Conservation (phyloP, 2,329 filamentous ascomycete species). For the Pseudogymnoascus sp. region DNA sequence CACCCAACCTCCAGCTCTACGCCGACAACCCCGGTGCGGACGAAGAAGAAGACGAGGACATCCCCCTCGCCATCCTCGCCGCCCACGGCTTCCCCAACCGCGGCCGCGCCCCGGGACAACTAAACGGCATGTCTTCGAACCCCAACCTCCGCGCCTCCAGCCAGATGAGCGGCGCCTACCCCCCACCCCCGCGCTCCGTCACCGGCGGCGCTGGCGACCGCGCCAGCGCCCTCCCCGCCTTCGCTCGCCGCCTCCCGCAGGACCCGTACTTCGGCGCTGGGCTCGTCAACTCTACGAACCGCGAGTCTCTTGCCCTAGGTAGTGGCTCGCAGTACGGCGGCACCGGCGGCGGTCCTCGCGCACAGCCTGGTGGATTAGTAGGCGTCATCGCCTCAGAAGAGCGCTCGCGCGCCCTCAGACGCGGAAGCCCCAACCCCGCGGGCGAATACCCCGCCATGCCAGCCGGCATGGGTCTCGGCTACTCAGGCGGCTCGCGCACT, state of each 20-base stretch:
- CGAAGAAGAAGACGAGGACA: slow-evolving; percentile 80
- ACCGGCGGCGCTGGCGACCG: slow-evolving; percentile 41
- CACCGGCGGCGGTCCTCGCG: slow-evolving; percentile 24
- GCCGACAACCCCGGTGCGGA: slow-evolving; percentile 35
- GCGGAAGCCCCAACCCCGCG: slow-evolving; percentile 67
- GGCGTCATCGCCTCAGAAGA: slow-evolving; percentile 85
- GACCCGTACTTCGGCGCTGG: slow-evolving; percentile 80
- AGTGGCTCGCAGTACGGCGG: slow-evolving; percentile 35
- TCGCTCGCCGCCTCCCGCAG: slow-evolving; percentile 71
- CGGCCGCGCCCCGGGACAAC: slow-evolving; percentile 62
- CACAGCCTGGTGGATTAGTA: slow-evolving; percentile 70
- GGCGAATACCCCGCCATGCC: slow-evolving; percentile 33
- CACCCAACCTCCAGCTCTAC: slow-evolving; percentile 46
- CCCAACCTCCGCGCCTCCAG: slow-evolving; percentile 57
- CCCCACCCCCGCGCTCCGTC: slow-evolving; percentile 47
- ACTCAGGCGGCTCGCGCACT: slow-evolving; percentile 16
- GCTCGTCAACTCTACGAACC: slow-evolving; percentile 60
- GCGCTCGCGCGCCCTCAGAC: slow-evolving; percentile 64
- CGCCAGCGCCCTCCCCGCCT: slow-evolving; percentile 55
- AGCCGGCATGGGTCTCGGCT: slow-evolving; percentile 21
- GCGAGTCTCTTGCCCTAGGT: slow-evolving; percentile 67
- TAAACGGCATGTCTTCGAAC: slow-evolving; percentile 59
- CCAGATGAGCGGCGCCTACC: slow-evolving; percentile 32
- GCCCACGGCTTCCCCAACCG: slow-evolving; percentile 82
- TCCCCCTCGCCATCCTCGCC: slow-evolving; percentile 76